Evolutionary conservation across 225 moss, liverwort and hornwort species (phyloP).

Genomic region (Rhytidiadelphus loreus): DNA sequence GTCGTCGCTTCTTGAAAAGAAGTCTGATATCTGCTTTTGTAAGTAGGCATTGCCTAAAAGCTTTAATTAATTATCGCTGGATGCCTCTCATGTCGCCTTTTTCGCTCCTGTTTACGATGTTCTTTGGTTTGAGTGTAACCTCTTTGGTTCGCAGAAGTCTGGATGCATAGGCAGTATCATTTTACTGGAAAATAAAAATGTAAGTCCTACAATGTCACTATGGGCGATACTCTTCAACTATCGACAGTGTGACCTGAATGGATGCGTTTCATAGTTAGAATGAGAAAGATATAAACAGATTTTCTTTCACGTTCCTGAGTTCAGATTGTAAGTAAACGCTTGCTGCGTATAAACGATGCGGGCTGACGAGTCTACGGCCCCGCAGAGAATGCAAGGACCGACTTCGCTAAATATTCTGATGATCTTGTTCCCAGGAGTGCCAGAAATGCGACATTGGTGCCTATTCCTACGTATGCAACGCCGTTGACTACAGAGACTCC

Average conservation of each 20-base stretch:
- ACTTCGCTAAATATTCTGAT: neutral
- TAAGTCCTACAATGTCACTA: neutral
- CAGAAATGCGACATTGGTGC: neutral
- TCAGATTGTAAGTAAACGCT: neutral
- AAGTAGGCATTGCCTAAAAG: neutral
- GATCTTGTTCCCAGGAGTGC: neutral
- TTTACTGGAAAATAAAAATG: neutral
- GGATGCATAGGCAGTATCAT: neutral
- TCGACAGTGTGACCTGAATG: neutral
- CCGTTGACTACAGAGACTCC: slow-evolving; percentile 5
- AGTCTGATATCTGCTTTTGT: neutral
- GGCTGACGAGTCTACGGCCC: neutral
- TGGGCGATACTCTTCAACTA: neutral
- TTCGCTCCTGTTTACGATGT: neutral
- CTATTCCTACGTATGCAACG: neutral
- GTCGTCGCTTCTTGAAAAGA: neutral
- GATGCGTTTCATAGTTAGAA: neutral
- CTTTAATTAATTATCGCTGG: neutral
- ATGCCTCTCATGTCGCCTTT: neutral
- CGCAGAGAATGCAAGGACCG: slow-evolving; percentile 5
- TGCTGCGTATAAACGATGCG: neutral
- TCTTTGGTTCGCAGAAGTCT: neutral
- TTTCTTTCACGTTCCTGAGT: neutral
- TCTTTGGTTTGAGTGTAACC: neutral
- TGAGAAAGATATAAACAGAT: neutral